Evolutionary conservation across 441 rosid species (phyloP), one percentile per base, ranked within the genome.

Genomic region (Eutrema salsugineum): DNA sequence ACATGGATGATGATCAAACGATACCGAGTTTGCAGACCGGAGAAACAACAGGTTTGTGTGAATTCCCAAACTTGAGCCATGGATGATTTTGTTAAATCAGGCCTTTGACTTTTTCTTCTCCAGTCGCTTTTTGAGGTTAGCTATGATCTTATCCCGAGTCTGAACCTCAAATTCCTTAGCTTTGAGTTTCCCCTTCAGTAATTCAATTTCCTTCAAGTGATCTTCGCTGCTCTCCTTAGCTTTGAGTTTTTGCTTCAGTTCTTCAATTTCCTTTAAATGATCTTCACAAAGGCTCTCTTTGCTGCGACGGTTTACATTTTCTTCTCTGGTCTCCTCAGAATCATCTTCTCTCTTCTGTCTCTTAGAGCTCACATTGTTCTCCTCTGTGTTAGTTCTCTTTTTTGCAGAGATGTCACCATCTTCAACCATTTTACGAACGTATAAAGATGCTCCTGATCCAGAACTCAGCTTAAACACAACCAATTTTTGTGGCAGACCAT

Each of bases 401-500:
- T 47, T 64, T 2, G 60, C 71, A 51, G 81, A 6, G 66, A 33
- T 69, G 55, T 66, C 78, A 48, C 39, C 66, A 33, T 81, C 82
- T 30, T n/a, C 32, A 46, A 40, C 73, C 86, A 83, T 84, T 72
- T 87, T 81, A 14, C 95, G 90, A 66, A 88, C 81, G 63, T 72
- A 87, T 4, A 94, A 5, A 17, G 68, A 57, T 54, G 78, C 86
- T 48, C 30, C 60, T 17, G 17, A 49, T 50, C 88, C 94, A 0
- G 76, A 58, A 24, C 68, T 72, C 60, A 77, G 64, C 71, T 72
- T 68, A 61, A 84, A 75, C 50, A 33, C 56, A 19, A 87, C 71
- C 60, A 80, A 71, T 76, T 94, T 94, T 76, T 91, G 95, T 3
- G 78, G 79, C 56, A 80, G 81, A 16, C 97, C 99, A 7, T 6